Evolutionary conservation across 2,329 filamentous ascomycete genomes (phyloP).

Genomic region (Pyricularia sp.): DNA sequence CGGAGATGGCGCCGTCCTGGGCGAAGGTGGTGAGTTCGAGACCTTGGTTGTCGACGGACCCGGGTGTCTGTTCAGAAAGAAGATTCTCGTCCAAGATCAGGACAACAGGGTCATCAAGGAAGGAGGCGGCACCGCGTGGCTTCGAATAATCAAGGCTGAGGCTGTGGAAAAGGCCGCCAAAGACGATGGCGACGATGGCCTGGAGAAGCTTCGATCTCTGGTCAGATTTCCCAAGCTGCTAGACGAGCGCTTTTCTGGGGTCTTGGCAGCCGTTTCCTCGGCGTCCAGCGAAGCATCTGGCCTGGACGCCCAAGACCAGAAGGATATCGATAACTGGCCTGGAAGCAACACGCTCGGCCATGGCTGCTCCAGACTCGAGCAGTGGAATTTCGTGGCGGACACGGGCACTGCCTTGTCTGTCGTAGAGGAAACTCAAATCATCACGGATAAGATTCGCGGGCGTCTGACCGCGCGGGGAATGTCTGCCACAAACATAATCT

Average conservation of each 20-base stretch:
- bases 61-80: slow-evolving; percentile 52
- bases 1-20: slow-evolving; percentile 53
- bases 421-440: slow-evolving; percentile 34
- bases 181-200: slow-evolving; percentile 5
- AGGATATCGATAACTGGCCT: background rate
- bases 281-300: background rate
- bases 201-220: slow-evolving; percentile 1
- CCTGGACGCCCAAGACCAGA: background rate
- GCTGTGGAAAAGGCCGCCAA: slow-evolving; percentile 2
- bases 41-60: slow-evolving; percentile 83
- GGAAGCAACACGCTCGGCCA: background rate
- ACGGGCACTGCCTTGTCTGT: slow-evolving; percentile 21
- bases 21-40: slow-evolving; percentile 95
- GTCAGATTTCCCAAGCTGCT: slow-evolving; percentile 55
- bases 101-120: slow-evolving; percentile 48
- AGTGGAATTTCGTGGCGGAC: slow-evolving; percentile 23
- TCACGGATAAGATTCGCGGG: slow-evolving; percentile 34
- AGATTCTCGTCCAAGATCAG: slow-evolving; percentile 51
- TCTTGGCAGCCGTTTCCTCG: slow-evolving; percentile 24
- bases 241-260: slow-evolving; percentile 47
- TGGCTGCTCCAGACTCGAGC: slow-evolving; percentile 18
- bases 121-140: slow-evolving; percentile 69
- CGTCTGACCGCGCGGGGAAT: slow-evolving; percentile 27
- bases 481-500: slow-evolving; percentile 36
- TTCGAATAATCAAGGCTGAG: slow-evolving; percentile 50